Conservation (phyloP, 2,329 filamentous ascomycete genomes). For the Teratosphaeria nubilosa region DNA sequence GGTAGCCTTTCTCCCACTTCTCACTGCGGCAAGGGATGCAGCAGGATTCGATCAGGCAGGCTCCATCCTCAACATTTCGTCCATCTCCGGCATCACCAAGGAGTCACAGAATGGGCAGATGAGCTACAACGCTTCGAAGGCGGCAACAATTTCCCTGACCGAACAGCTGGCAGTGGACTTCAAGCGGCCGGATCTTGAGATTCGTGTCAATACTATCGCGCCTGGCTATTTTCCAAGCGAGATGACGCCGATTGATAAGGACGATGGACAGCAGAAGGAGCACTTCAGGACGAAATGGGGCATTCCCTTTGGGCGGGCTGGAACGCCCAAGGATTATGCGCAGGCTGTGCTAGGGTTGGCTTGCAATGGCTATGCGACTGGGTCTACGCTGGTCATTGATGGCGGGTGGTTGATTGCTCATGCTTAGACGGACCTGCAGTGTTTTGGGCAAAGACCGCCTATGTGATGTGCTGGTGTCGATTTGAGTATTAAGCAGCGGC, state of each 20-base stretch:
- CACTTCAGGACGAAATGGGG: slow-evolving; percentile 24
- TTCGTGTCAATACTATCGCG: slow-evolving; percentile 48
- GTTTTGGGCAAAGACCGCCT: background rate
- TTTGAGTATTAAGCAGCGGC: background rate
- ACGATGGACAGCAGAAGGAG: slow-evolving; percentile 43
- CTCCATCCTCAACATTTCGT: slow-evolving; percentile 37
- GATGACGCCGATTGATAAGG: slow-evolving; percentile 44
- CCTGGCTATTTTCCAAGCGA: slow-evolving; percentile 48
- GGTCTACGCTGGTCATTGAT: slow-evolving; percentile 52
- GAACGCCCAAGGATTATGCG: slow-evolving; percentile 35
- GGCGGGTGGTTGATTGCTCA: slow-evolving; percentile 45
- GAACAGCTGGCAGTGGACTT: slow-evolving; percentile 45
- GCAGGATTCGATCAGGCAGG: slow-evolving; percentile 30
- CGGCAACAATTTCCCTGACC: slow-evolving; percentile 44
- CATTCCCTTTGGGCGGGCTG: slow-evolving; percentile 31
- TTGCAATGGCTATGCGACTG: slow-evolving; percentile 54
- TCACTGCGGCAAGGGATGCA: slow-evolving; percentile 32
- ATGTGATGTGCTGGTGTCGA: background rate
- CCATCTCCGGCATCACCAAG: slow-evolving; percentile 35
- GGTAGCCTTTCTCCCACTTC: slow-evolving; percentile 35
- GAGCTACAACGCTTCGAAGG: slow-evolving; percentile 41
- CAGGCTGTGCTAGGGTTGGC: slow-evolving; percentile 45
- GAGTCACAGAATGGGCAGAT: slow-evolving; percentile 37
- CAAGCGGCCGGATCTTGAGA: slow-evolving; percentile 39
- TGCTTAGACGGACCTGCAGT: slow-evolving; percentile 6